Base-by-base conservation (phyloP, 331 rosid species). In the Erythrophleum ivorense region DNA sequence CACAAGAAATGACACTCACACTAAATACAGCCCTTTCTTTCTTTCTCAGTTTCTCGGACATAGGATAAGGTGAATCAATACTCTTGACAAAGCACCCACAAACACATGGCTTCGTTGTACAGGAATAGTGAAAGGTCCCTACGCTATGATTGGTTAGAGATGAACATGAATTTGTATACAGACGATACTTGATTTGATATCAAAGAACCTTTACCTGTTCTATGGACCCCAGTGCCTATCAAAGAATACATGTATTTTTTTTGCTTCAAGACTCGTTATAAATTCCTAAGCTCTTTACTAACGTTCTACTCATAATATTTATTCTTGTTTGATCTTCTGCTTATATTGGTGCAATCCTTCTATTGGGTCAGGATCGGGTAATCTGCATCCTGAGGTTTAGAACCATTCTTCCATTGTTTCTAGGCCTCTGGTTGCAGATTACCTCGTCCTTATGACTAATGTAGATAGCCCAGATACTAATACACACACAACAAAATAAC, bases 381-480 rank as follows among this genome's bases (percentile, higher is more conserved):
- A 90, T 93, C 89, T 91, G 89, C 91, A 87, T 87, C 91, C 88
- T 87, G 82, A 88, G 92, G 90, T 87, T 76, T 90, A 85, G 78
- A 88, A 74, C 77, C 73, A 69, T 75, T 40, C 52, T 12, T 16
- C 68, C 60, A 19, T 54, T 78, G 87, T 57, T 29, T 85, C 90
- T 89, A 87, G 79, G 4, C 91, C 92, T 87, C 66, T 73, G 88
- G 90, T 62, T 88, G 89, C 90, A 38, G 91, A 91, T 88, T 88
- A 86, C 83, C 89, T 76, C 64, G 66, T 88, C 86, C 89, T 87
- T 65, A 31, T 84, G 46, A 73, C 80, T 12, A 13, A 49, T 49
- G 16, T 12, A 9, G 11, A 49, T 49, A 10, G 9, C 11, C 15
- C 29, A 24, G 29, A 1, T 24, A 24, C 29, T 24, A 1, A 11